phyloP scores from a whole-genome alignment of 371 early-diverging fungal genomes.

The Rhizopus arrhizus region DNA sequence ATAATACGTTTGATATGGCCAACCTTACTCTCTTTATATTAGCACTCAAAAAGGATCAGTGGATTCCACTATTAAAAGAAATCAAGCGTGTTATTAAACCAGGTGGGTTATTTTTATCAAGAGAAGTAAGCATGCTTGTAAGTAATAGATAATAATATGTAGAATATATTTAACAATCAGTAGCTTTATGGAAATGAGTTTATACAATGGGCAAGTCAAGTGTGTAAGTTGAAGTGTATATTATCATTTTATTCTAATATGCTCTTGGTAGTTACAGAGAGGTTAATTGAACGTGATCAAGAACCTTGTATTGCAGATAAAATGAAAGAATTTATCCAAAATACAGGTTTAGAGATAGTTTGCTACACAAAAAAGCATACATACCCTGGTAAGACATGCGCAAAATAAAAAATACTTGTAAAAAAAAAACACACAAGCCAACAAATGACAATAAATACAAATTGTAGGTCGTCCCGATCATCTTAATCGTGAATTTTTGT shows the following conservation, averaged over 20 bases:
- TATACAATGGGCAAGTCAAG: conserved; percentile 32
- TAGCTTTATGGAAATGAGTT: conserved; percentile 38
- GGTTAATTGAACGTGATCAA: conserved; percentile 45
- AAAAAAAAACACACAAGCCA: not conserved
- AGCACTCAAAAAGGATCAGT: conserved; percentile 52
- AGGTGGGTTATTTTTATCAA: conserved; percentile 59
- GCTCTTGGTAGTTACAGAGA: conserved; percentile 30
- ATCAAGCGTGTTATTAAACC: conserved; percentile 57
- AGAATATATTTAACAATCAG: not conserved
- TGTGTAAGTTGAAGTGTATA: conserved; percentile 24
- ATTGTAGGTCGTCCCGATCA: conserved; percentile 22
- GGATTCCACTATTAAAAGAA: conserved; percentile 52
- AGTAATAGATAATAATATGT: not conserved
- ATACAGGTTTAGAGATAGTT: conserved; percentile 40
- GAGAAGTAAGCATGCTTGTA: conserved; percentile 49
- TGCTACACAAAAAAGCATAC: conserved; percentile 17
- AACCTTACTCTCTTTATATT: conserved; percentile 58
- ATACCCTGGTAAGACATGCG: conserved; percentile 16
- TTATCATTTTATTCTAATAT: conserved; percentile 1
- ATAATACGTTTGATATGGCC: conserved; percentile 62
- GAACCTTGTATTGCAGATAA: conserved; percentile 50
- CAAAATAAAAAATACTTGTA: not conserved
- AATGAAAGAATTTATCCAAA: conserved; percentile 33
- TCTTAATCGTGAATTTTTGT: conserved; percentile 25
- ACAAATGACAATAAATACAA: no score